Evolutionary conservation across 2,329 filamentous ascomycete species (phyloP), one percentile per base, ranked within the genome.

Genomic region (Podosphaera aphanis): DNA sequence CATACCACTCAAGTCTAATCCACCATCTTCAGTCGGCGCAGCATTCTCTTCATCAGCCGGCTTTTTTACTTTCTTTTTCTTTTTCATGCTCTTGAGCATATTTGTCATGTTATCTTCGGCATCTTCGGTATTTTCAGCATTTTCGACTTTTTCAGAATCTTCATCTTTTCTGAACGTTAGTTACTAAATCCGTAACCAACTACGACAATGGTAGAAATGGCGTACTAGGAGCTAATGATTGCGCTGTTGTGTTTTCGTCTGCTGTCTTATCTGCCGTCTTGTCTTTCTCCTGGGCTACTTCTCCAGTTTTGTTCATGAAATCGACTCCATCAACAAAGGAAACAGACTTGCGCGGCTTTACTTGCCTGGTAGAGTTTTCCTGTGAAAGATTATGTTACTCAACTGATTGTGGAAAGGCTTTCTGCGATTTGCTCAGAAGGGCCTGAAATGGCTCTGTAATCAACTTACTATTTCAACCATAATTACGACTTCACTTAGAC

Each of bases 11-110:
- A 60, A 55, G 50, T 71, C 68, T 39, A 65, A 61, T 33, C 64
- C 64, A 31, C 67, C 65, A 46, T 69, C 68, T 40, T 65, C 65
- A 40, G 60, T 66, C 44, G 62, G 63, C 51, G 61, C 61, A 46
- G 61, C 63, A 51, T 61, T 61, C 53, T 68, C 63, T 51, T 76
- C 71, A 53, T 77, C 74, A 48, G 74, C 65, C 61, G 79, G 80
- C 72, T 79, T 81, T 67, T 92, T 94, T 69, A 93, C 81, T 67
- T 93, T 94, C 70, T 94, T 95, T 65, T 85, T 84, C 64, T 84
- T 84, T 61, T 78, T 75, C 49, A 81, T 67, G 43, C 72, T 71
- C 60, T 74, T 77, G 61, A 79, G 75, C 56, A 78, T 67, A 49
- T 75, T 71, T 50, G 77, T 76, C 37, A 78, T 73, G 59, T 78